These are phyloP conservation scores for Apiotrichum gracile DNA, from an alignment of 1,284 basidiomycete genomes.

Conservation along the genomic window DNA sequence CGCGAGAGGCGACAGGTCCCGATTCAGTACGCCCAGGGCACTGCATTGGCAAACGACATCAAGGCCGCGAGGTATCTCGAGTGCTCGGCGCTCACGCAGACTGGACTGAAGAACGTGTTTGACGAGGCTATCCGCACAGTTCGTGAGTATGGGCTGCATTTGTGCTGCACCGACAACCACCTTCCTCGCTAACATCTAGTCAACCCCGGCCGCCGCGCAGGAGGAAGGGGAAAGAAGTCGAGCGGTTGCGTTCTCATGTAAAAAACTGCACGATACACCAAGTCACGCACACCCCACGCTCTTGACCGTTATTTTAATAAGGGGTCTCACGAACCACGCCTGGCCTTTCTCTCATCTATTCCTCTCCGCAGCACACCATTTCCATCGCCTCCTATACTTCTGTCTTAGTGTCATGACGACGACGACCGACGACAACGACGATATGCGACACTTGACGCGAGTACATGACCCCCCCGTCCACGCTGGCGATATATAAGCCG, in stretches of 20 bases:
- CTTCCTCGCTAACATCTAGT: slow-evolving; percentile 23
- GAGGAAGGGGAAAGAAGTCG: slow-evolving; percentile 34
- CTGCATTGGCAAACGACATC: slow-evolving; percentile 87
- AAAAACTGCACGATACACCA: background rate
- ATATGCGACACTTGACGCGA: background rate
- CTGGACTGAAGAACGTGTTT: slow-evolving; percentile 93
- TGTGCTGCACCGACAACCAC: too few relatives aligned
- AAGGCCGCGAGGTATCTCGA: slow-evolving; percentile 45
- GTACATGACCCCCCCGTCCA: too few relatives aligned
- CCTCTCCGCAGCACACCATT: background rate
- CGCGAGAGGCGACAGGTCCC: slow-evolving; percentile 93
- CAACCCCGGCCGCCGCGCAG: slow-evolving; percentile 40
- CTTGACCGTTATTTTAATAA: background rate
- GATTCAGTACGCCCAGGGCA: slow-evolving; percentile 77
- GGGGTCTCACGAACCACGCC: background rate
- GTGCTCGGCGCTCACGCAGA: slow-evolving; percentile 79
- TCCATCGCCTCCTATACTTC: background rate
- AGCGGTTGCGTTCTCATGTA: slow-evolving; percentile 41
- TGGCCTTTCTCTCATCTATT: background rate
- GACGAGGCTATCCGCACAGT: slow-evolving; percentile 82
- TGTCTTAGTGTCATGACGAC: background rate
- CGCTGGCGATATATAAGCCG: too few relatives aligned
- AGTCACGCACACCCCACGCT: background rate
- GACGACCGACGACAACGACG: background rate
- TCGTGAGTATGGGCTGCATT: slow-evolving; percentile 60